Percentiles rank a stretch among this genome's conserved stretches.
Evolutionary conservation across 2,329 filamentous ascomycete genomes (phyloP).

Genomic region (Cercospora sp.): DNA sequence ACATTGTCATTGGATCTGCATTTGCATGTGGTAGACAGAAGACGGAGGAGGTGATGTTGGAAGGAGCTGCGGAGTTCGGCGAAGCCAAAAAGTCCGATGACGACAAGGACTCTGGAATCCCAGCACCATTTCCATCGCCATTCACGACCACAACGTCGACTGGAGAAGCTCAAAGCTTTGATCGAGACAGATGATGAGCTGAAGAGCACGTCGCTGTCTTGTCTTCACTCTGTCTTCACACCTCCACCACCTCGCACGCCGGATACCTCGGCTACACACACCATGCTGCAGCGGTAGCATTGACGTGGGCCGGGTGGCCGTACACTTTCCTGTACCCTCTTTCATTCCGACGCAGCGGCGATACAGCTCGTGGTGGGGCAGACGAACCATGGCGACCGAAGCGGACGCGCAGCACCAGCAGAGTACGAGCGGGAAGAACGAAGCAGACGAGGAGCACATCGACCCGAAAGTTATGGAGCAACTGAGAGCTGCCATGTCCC

Average conservation of each 20-base stretch:
- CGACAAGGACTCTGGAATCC: neutral
- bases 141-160: neutral
- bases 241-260: constrained; percentile 50
- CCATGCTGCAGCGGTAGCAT: constrained; percentile 49
- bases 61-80: constrained; percentile 2
- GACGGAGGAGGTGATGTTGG: neutral
- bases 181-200: neutral
- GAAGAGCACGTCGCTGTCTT: neutral
- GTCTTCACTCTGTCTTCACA: constrained; percentile 47
- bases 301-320: constrained; percentile 48
- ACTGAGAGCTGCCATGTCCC: constrained; percentile 23
- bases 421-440: neutral
- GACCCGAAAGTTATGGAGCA: constrained; percentile 18
- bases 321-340: constrained; percentile 30
- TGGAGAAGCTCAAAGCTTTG: neutral
- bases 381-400: constrained; percentile 24
- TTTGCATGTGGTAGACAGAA: neutral
- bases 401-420: constrained; percentile 9
- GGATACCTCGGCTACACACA: constrained; percentile 44
- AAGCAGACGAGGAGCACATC: constrained; percentile 13
- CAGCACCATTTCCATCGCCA: neutral
- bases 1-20: neutral
- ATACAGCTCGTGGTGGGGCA: constrained; percentile 29
- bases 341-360: constrained; percentile 1
- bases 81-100: constrained; percentile 1